Percentiles rank a stretch among this genome's conserved stretches.
These are phyloP conservation scores for Phytopythium sindhum DNA, from an alignment of 352 stramenopile genomes.

Conservation along the genomic window DNA sequence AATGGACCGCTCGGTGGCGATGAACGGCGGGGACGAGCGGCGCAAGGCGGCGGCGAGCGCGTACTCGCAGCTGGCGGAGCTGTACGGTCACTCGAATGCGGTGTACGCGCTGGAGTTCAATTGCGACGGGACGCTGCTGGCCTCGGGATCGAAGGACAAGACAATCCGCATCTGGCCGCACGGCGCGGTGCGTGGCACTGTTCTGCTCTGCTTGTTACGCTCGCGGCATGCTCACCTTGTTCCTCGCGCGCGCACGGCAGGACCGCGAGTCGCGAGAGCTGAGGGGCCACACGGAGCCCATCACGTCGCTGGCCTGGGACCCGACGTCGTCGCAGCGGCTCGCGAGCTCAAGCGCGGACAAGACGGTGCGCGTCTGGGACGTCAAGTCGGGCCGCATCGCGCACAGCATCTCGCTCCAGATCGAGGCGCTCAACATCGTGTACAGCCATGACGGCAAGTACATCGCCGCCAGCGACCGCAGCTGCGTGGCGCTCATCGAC, in stretches of 20 bases:
- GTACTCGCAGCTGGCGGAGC: conserved; percentile 63
- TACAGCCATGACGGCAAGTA: conserved; percentile 83
- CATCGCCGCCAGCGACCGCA: conserved; percentile 70
- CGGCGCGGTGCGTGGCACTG: conserved; percentile 41
- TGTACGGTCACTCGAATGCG: conserved; percentile 76
- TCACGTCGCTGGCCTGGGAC: conserved; percentile 75
- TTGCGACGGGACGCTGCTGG: conserved; percentile 57
- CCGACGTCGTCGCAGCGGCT: conserved; percentile 56
- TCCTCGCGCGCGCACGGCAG: conserved; percentile 10
- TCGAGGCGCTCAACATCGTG: conserved; percentile 71
- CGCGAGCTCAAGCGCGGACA: conserved; percentile 71
- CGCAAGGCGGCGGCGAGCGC: conserved; percentile 12
- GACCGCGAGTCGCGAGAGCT: conserved; percentile 60
- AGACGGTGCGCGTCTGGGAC: conserved; percentile 85
- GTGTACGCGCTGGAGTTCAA: conserved; percentile 85
- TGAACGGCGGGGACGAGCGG: conserved; percentile 3
- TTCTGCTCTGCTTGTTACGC: background rate
- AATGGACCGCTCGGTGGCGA: background rate
- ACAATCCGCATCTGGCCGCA: conserved; percentile 79
- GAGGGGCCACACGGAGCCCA: conserved; percentile 66
- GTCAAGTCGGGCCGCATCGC: conserved; percentile 73
- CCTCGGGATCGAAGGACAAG: conserved; percentile 77
- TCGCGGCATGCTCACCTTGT: background rate
- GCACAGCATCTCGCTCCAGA: conserved; percentile 73
- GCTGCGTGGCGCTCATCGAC: conserved; percentile 80